These are phyloP conservation scores for Tylopilus sp. DNA, from an alignment of 768 basidiomycete species.

Conservation along the genomic window DNA sequence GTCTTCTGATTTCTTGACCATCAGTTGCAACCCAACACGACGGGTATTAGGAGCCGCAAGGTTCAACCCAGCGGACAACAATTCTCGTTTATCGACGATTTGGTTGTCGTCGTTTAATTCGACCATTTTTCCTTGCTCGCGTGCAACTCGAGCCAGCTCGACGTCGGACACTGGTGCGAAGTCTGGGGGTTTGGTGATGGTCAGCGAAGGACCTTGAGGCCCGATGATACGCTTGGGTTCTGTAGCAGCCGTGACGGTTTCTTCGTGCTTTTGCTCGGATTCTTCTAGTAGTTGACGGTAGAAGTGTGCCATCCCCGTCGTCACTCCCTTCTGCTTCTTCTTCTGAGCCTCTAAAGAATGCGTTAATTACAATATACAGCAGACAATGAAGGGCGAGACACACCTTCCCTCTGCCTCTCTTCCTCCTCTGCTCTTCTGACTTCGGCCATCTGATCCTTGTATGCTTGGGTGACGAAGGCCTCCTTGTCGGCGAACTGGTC, in stretches of 20 bases:
- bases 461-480: constrained; percentile 95
- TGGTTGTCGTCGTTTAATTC: constrained; percentile 97
- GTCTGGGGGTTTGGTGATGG: constrained; percentile 70
- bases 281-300: constrained; percentile 77
- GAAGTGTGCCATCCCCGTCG: constrained; percentile 84
- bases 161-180: constrained; percentile 63
- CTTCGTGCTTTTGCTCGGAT: constrained; percentile 79
- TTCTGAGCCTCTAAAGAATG: constrained; percentile 45
- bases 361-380: background rate
- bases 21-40: constrained; percentile 48
- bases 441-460: constrained; percentile 95
- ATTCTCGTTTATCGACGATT: constrained; percentile 92
- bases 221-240: constrained; percentile 53
- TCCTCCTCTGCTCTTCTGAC: constrained; percentile 90
- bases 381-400: constrained; percentile 17
- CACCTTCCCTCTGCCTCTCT: constrained; percentile 85
- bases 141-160: constrained; percentile 68
- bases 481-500: constrained; percentile 94
- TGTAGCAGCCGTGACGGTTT: constrained; percentile 72
- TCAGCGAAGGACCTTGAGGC: constrained; percentile 62
- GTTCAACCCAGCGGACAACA: constrained; percentile 90
- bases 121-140: constrained; percentile 74
- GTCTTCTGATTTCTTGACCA: constrained; percentile 20
- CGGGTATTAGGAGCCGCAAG: constrained; percentile 81
- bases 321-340: constrained; percentile 54